Conservation (phyloP, 768 basidiomycete genomes). For the Hysterangium stoloniferum region DNA sequence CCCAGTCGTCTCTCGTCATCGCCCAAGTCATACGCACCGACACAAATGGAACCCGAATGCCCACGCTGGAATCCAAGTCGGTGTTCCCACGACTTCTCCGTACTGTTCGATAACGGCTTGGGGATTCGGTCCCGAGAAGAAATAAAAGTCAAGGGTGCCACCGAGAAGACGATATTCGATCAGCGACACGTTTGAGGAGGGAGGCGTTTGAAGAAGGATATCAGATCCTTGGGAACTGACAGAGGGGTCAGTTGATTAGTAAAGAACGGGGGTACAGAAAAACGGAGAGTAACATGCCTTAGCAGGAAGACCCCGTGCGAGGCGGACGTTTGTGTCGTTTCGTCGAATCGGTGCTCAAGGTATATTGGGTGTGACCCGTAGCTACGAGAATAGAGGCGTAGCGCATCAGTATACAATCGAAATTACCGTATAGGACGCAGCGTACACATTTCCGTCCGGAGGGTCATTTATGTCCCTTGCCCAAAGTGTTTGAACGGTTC, state of each 20-base stretch:
- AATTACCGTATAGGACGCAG: constrained; percentile 3
- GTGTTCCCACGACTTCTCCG: constrained; percentile 54
- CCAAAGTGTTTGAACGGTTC: constrained; percentile 65
- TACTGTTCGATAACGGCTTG: constrained; percentile 63
- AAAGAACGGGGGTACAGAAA: neutral
- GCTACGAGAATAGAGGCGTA: constrained; percentile 24
- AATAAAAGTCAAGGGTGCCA: constrained; percentile 73
- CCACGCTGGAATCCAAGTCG: constrained; percentile 68
- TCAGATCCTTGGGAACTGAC: constrained; percentile 61
- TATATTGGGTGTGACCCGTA: constrained; percentile 72
- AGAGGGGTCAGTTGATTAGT: neutral
- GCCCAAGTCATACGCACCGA: no score
- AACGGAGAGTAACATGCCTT: constrained; percentile 32
- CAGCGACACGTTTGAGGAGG: constrained; percentile 44
- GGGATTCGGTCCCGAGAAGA: constrained; percentile 46
- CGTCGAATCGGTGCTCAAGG: constrained; percentile 62
- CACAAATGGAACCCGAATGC: constrained; percentile 71
- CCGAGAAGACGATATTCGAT: constrained; percentile 70
- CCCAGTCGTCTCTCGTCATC: no score
- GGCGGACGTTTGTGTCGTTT: constrained; percentile 38
- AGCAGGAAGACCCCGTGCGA: constrained; percentile 75
- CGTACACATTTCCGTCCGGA: constrained; percentile 55
- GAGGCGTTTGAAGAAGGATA: constrained; percentile 57
- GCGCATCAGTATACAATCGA: neutral
- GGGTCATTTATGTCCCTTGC: constrained; percentile 56